phyloP scores from a whole-genome alignment of 768 basidiomycete species.

The Naganishia randhawae region DNA sequence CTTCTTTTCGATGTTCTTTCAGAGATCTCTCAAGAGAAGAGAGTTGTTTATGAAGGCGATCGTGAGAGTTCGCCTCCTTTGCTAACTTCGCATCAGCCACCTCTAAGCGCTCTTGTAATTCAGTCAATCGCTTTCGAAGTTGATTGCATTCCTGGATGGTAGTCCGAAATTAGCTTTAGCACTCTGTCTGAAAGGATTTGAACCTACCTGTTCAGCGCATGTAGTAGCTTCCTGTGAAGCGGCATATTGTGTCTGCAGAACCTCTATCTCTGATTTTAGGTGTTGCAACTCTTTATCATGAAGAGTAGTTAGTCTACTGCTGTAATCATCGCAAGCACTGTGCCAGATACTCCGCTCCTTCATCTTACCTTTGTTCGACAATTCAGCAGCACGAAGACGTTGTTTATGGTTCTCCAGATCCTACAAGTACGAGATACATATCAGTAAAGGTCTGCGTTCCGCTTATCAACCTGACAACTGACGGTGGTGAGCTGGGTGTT shows the following conservation, averaged over 20 bases:
- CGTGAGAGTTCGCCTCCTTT: conserved; percentile 9
- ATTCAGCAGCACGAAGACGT: background rate
- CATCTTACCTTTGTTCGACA: background rate
- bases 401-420: background rate
- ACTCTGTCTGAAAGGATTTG: background rate
- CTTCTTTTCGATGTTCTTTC: conserved; percentile 22
- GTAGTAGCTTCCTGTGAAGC: background rate
- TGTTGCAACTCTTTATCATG: background rate
- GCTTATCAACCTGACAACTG: background rate
- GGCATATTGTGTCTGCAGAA: background rate
- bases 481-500: background rate
- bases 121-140: background rate
- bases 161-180: background rate
- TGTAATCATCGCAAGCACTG: background rate
- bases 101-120: background rate
- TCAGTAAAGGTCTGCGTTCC: background rate
- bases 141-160: conserved; percentile 5
- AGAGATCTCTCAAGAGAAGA: conserved; percentile 19
- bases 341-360: too few species aligned
- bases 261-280: background rate
- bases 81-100: background rate
- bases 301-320: background rate
- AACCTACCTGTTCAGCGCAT: conserved; percentile 3
- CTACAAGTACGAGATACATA: background rate
- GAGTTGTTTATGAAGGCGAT: conserved; percentile 15